Evolutionary conservation across 2,329 filamentous ascomycete species (phyloP).

Genomic region (Bipolaris oryzae): DNA sequence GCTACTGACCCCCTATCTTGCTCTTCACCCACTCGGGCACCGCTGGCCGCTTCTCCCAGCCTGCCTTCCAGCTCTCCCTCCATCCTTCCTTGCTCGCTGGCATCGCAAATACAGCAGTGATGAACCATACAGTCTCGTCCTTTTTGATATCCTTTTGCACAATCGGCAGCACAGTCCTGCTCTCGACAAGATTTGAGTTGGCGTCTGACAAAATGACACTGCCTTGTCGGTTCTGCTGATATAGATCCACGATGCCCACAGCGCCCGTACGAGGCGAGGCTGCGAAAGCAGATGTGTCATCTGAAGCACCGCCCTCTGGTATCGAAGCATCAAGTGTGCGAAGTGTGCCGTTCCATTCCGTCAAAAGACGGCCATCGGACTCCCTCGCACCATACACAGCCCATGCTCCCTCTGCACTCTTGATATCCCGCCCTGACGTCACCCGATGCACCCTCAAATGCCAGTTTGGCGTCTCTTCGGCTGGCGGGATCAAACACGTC

Average conservation of each 20-base stretch:
- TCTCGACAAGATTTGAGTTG: conserved; percentile 77
- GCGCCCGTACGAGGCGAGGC: conserved; percentile 58
- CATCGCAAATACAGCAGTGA: conserved; percentile 73
- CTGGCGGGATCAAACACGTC: conserved; percentile 69
- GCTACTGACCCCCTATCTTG: conserved; percentile 52
- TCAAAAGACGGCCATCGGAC: conserved; percentile 64
- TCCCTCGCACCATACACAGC: conserved; percentile 68
- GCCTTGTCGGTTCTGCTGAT: conserved; percentile 56
- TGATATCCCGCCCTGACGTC: conserved; percentile 63
- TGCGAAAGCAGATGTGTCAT: conserved; percentile 48
- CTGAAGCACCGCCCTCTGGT: conserved; percentile 48
- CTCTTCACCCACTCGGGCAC: conserved; percentile 66
- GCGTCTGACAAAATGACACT: conserved; percentile 76
- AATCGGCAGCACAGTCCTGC: conserved; percentile 73
- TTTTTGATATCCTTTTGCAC: conserved; percentile 66
- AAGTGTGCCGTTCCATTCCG: conserved; percentile 26
- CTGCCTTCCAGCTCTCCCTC: conserved; percentile 47
- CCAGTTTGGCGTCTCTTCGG: conserved; percentile 64
- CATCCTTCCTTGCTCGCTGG: conserved; percentile 62
- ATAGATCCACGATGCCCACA: conserved; percentile 58
- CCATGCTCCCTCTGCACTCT: conserved; percentile 77
- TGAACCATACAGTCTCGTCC: conserved; percentile 68
- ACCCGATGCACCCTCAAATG: conserved; percentile 71
- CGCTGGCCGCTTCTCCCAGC: conserved; percentile 65
- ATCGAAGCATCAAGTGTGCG: conserved; percentile 42